These are phyloP conservation scores for Pholiota microspora DNA, from an alignment of 768 basidiomycete species.

Conservation along the genomic window DNA sequence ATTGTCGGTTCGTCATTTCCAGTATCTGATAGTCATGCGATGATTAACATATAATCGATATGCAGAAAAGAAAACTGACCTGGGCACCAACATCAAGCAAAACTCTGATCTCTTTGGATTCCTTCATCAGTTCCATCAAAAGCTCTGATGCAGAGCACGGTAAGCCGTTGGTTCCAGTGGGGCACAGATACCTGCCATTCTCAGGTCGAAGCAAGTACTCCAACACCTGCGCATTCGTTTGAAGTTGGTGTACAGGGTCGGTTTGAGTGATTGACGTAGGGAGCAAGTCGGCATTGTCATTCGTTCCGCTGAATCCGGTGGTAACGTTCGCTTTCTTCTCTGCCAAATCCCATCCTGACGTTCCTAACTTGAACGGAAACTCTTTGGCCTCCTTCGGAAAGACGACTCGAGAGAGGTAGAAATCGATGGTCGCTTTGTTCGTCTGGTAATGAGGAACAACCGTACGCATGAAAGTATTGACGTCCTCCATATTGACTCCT, in stretches of 20 bases:
- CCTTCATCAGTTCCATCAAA: slow-evolving; percentile 29
- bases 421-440: slow-evolving; percentile 41
- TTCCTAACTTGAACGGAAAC: slow-evolving; percentile 44
- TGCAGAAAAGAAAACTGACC: slow-evolving; percentile 12
- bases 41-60: neutral
- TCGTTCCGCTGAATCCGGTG: slow-evolving; percentile 58
- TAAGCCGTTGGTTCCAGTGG: slow-evolving; percentile 19
- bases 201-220: slow-evolving; percentile 35
- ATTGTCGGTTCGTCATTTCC: slow-evolving; percentile 41
- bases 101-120: slow-evolving; percentile 40
- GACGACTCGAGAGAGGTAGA: slow-evolving; percentile 44
- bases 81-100: slow-evolving; percentile 58
- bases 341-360: slow-evolving; percentile 54
- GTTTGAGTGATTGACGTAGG: slow-evolving; percentile 34
- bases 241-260: slow-evolving; percentile 35
- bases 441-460: slow-evolving; percentile 33
- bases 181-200: slow-evolving; percentile 34
- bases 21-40: slow-evolving; percentile 27
- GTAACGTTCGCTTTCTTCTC: slow-evolving; percentile 31
- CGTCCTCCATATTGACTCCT: slow-evolving; percentile 41
- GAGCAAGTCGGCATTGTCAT: slow-evolving; percentile 41
- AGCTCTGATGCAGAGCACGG: slow-evolving; percentile 23
- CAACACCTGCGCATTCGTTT: slow-evolving; percentile 49
- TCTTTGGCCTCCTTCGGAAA: slow-evolving; percentile 51
- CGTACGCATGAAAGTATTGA: slow-evolving; percentile 1